A percentile compares a stretch with the other conserved stretches of the same genome.
Conservation (phyloP, 192 early-diverging fungal genomes). For the Coemansia sp. region DNA sequence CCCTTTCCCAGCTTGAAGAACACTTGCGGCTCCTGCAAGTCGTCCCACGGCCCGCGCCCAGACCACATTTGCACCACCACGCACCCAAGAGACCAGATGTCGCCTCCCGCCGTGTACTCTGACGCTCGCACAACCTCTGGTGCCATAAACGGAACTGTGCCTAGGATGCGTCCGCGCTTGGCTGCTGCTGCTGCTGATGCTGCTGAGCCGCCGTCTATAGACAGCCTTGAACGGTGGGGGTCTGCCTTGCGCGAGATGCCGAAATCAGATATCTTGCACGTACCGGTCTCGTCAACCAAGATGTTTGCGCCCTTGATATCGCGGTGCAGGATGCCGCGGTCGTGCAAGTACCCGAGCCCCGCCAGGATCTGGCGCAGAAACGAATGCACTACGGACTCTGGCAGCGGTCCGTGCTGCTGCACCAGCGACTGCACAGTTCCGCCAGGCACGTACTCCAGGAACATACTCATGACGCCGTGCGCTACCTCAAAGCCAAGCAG, state of each 20-base stretch:
- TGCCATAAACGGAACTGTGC: conserved; percentile 93
- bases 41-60: conserved; percentile 73
- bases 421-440: conserved; percentile 82
- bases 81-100: conserved; percentile 90
- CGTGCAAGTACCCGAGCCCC: conserved; percentile 86
- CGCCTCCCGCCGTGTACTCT: conserved; percentile 87
- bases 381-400: conserved; percentile 68
- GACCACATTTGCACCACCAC: conserved; percentile 95
- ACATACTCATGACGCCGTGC: conserved; percentile 80
- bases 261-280: conserved; percentile 96
- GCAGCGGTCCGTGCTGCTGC: conserved; percentile 68
- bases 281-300: conserved; percentile 73
- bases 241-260: conserved; percentile 84
- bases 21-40: conserved; percentile 56
- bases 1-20: conserved; percentile 76
- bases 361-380: conserved; percentile 80
- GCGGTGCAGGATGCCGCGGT: conserved; percentile 68
- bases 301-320: conserved; percentile 85
- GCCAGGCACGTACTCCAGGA: conserved; percentile 95
- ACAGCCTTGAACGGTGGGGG: conserved; percentile 6
- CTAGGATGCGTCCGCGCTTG: conserved; percentile 57
- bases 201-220: not conserved
- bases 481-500: conserved; percentile 79
- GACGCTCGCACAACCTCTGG: conserved; percentile 84
- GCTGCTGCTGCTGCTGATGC: conserved; percentile 33